These are phyloP conservation scores for Pythium guiyangense DNA, from an alignment of 352 stramenopile species.

Conservation along the genomic window DNA sequence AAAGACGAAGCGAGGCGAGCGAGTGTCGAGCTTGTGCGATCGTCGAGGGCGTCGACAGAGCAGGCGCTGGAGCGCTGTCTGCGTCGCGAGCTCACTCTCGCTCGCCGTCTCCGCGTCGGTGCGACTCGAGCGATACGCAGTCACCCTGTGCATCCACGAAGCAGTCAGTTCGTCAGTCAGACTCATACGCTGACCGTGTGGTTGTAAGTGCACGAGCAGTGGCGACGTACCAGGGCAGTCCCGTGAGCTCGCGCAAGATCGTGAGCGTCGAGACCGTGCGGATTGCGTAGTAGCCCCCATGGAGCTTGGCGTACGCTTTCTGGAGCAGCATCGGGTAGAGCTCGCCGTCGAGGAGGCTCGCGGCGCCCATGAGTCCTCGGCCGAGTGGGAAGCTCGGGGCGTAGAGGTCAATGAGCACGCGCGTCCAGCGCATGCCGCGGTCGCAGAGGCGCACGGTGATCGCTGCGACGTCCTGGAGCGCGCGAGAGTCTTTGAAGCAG, in stretches of 20 bases:
- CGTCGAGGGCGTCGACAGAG: conserved; percentile 2
- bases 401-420: conserved; percentile 43
- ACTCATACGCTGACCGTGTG: too few species aligned
- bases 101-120: background rate
- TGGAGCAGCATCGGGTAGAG: conserved; percentile 37
- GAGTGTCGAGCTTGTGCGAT: background rate
- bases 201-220: background rate
- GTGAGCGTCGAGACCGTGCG: conserved; percentile 16
- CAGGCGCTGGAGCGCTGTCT: conserved; percentile 3
- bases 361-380: conserved; percentile 21
- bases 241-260: conserved; percentile 42
- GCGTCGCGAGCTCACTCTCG: background rate
- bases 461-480: background rate
- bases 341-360: conserved; percentile 20
- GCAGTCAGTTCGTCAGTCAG: background rate
- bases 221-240: conserved; percentile 28
- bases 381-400: conserved; percentile 32
- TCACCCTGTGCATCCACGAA: background rate
- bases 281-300: conserved; percentile 32
- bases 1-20: background rate
- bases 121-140: background rate
- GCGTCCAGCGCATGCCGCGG: conserved; percentile 22
- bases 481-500: too few species aligned
- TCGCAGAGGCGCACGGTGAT: conserved; percentile 24
- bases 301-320: conserved; percentile 57